These are phyloP conservation scores for Talaromyces proteolyticus DNA, from an alignment of 495 filamentous ascomycete genomes.

Conservation along the genomic window DNA sequence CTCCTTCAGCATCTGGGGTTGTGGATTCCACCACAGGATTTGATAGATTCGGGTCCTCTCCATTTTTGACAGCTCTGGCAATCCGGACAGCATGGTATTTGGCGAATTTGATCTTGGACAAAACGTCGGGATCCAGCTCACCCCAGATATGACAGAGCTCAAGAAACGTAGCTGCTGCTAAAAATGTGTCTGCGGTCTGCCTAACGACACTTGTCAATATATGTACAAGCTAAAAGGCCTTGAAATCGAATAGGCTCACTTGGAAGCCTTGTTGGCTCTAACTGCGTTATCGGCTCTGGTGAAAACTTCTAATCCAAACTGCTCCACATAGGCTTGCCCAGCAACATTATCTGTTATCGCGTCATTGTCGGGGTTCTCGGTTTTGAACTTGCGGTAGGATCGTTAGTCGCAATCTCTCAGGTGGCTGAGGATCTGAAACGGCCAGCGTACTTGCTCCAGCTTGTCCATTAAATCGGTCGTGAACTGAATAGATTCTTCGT, in stretches of 20 bases:
- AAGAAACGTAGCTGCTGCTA: constrained; percentile 86
- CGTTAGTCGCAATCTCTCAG: neutral
- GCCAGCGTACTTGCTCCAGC: constrained; percentile 64
- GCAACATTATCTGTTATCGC: constrained; percentile 76
- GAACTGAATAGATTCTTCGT: constrained; percentile 70
- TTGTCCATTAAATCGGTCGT: constrained; percentile 86
- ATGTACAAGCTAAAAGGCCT: neutral
- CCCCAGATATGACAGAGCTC: constrained; percentile 84
- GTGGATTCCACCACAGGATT: constrained; percentile 61
- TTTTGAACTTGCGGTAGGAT: constrained; percentile 52
- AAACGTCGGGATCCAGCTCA: constrained; percentile 64
- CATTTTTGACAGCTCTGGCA: constrained; percentile 81
- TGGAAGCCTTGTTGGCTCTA: constrained; percentile 76
- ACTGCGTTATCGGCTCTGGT: constrained; percentile 75
- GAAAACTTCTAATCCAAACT: constrained; percentile 87
- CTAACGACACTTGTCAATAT: constrained; percentile 32
- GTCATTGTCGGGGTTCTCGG: constrained; percentile 55
- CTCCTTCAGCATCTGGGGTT: constrained; percentile 33
- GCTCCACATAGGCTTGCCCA: constrained; percentile 85
- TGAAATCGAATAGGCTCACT: constrained; percentile 39
- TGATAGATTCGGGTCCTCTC: constrained; percentile 85
- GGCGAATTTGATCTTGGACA: constrained; percentile 86
- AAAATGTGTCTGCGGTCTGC: constrained; percentile 90
- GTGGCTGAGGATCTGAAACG: neutral
- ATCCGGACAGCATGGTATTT: constrained; percentile 95